Evolutionary conservation across 179 eudicot genomes (phyloP).

Genomic region (Carnegiea gigantea): DNA sequence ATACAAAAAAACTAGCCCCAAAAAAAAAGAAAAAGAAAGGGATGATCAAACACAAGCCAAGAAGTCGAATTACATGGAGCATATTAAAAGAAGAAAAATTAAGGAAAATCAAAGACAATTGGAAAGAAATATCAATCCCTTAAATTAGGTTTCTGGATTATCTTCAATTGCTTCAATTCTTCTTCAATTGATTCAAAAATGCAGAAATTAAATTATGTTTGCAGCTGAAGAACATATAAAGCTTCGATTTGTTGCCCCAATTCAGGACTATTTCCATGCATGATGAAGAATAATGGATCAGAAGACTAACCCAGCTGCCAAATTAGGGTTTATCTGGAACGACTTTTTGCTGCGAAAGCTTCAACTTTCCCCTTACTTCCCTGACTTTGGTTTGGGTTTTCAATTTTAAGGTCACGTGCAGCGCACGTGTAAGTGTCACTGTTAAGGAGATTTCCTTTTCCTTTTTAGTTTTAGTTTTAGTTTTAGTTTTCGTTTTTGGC

Average conservation of each 20-base stretch:
- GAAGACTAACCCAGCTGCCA: not conserved
- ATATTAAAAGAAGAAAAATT: not conserved
- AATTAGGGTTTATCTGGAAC: constrained; percentile 3
- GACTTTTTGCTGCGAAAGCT: constrained; percentile 8
- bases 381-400: not conserved
- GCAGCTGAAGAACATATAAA: not conserved
- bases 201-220: constrained; percentile 2
- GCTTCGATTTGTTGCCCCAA: not conserved
- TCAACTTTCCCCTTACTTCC: not conserved
- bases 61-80: not conserved
- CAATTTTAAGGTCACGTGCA: constrained; percentile 5
- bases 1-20: not conserved
- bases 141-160: constrained; percentile 7
- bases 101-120: not conserved
- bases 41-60: not conserved
- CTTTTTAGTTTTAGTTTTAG: too few species aligned
- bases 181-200: not conserved
- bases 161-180: constrained; percentile 7
- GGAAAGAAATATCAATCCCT: not conserved
- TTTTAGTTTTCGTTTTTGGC: too few species aligned
- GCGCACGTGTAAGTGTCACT: too few species aligned
- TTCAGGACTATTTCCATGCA: not conserved
- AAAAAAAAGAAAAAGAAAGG: too few species aligned
- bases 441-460: too few species aligned
- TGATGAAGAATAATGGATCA: not conserved